These are phyloP conservation scores for Tuber borchii DNA, from an alignment of 495 filamentous ascomycete species.

Conservation along the genomic window DNA sequence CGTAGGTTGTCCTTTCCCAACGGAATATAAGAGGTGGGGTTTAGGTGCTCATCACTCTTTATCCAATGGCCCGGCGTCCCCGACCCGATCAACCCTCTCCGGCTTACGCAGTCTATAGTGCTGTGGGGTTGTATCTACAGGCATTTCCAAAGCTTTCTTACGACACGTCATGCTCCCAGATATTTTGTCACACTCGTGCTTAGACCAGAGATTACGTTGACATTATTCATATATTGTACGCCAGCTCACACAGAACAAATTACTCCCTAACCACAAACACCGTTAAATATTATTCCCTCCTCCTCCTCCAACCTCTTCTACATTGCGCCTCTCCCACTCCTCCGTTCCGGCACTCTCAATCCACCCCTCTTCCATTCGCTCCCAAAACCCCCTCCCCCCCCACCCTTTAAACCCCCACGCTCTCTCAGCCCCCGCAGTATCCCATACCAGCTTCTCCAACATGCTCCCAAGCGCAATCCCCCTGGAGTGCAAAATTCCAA, in stretches of 20 bases:
- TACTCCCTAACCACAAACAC: not conserved
- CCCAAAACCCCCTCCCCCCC: not conserved
- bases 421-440: not conserved
- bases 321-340: not conserved
- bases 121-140: too few relatives aligned
- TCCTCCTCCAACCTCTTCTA: not conserved
- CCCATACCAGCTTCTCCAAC: not conserved
- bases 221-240: not conserved
- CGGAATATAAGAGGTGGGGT: too few relatives aligned
- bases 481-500: not conserved
- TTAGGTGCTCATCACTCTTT: too few relatives aligned
- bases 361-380: not conserved
- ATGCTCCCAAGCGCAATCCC: not conserved
- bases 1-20: too few relatives aligned
- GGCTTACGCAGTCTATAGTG: too few relatives aligned
- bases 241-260: not conserved
- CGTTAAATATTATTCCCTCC: not conserved
- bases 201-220: not conserved
- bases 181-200: not conserved
- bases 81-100: too few relatives aligned
- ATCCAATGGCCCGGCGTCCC: too few relatives aligned
- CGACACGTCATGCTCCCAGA: not conserved
- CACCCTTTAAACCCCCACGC: not conserved
- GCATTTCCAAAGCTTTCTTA: not conserved
- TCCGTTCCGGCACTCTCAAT: not conserved